Percentiles rank a stretch among this genome's conserved stretches.
Conservation (phyloP, 768 basidiomycete species). For the Phanerochaete carnosa region DNA sequence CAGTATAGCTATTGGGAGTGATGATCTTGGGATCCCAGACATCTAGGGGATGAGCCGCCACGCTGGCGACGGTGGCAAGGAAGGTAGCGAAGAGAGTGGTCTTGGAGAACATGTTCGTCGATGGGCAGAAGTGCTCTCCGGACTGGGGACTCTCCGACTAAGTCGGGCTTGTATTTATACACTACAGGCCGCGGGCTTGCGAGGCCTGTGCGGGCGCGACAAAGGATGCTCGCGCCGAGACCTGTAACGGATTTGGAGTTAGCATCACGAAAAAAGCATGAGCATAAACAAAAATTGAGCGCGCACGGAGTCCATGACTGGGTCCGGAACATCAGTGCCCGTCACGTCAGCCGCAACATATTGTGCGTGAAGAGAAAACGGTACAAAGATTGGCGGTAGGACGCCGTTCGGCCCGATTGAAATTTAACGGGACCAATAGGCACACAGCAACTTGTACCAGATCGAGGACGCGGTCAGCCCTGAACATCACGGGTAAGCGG, state of each 20-base stretch:
- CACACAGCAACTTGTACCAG: no score
- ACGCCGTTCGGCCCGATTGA: no score
- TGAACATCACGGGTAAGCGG: no score
- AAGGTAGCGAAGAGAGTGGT: neutral
- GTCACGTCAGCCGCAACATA: neutral
- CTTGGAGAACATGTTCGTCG: conserved; percentile 6
- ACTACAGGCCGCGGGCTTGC: neutral
- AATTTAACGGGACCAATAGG: no score
- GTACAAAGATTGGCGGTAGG: no score
- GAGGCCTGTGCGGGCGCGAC: neutral
- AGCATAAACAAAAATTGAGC: neutral
- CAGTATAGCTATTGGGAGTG: conserved; percentile 24
- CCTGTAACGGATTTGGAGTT: neutral
- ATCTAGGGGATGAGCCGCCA: conserved; percentile 12
- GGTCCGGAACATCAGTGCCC: neutral
- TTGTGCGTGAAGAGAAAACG: no score
- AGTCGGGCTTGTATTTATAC: neutral
- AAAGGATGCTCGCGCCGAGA: neutral
- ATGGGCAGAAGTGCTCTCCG: neutral
- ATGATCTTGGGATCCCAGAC: conserved; percentile 42
- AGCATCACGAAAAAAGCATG: neutral
- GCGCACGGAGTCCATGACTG: neutral
- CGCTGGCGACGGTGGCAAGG: conserved; percentile 1
- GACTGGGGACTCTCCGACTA: neutral
- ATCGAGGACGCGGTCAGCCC: no score